These are phyloP conservation scores for Ophiostoma piceae DNA, from an alignment of 2,329 filamentous ascomycete species.

Conservation along the genomic window DNA sequence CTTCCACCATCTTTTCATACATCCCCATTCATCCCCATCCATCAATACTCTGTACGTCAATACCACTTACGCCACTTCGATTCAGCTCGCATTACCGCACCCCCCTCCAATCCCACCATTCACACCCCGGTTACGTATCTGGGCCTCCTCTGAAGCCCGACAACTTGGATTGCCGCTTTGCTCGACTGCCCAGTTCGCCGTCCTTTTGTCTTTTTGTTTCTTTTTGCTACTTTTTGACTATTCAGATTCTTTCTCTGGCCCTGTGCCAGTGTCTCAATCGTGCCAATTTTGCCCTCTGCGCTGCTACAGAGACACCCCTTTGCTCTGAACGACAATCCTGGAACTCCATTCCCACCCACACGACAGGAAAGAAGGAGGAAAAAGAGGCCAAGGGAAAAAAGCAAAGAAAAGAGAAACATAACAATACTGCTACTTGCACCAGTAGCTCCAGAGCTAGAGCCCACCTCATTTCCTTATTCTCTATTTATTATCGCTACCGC, in stretches of 20 bases:
- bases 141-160: background rate
- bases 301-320: constrained; percentile 3
- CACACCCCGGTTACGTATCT: constrained; percentile 8
- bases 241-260: background rate
- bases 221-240: background rate
- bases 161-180: constrained; percentile 2
- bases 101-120: constrained; percentile 8
- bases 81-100: constrained; percentile 14
- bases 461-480: constrained; percentile 2
- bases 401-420: constrained; percentile 6
- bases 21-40: background rate
- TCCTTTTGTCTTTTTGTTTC: background rate
- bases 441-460: background rate
- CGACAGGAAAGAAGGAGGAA: background rate
- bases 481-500: constrained; percentile 7
- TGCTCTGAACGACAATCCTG: background rate
- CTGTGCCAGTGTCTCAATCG: background rate
- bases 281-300: constrained; percentile 10
- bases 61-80: constrained; percentile 8
- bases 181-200: background rate
- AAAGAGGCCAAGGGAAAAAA: constrained; percentile 1
- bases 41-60: background rate
- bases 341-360: background rate
- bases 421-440: background rate
- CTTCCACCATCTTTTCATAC: background rate